phyloP scores from a whole-genome alignment of 176 grass and related monocot genomes.

The Tuctoria greenei region DNA sequence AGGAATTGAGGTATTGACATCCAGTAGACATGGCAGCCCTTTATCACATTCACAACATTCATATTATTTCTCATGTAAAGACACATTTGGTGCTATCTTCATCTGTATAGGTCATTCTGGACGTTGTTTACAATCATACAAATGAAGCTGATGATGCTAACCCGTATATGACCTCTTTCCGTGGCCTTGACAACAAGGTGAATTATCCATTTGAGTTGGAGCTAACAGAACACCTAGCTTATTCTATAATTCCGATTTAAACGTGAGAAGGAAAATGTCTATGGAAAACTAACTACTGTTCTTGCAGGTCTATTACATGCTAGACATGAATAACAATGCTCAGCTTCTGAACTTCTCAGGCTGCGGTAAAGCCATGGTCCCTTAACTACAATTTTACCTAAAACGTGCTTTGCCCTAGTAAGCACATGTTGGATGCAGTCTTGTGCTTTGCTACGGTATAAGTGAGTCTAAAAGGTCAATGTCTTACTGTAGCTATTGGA shows the following conservation, averaged over 20 bases:
- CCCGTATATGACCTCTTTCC: constrained; percentile 89
- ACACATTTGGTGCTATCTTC: neutral
- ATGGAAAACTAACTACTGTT: constrained; percentile 17
- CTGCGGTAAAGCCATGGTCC: constrained; percentile 69
- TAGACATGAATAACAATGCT: constrained; percentile 66
- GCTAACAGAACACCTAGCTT: neutral
- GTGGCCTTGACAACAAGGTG: constrained; percentile 96
- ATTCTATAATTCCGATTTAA: neutral
- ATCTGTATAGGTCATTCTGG: constrained; percentile 83
- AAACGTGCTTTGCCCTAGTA: neutral
- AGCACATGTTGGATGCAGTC: constrained; percentile 1
- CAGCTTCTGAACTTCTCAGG: constrained; percentile 82
- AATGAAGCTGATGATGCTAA: constrained; percentile 89
- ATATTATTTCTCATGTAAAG: constrained; percentile 1
- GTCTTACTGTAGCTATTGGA: neutral
- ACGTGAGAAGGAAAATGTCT: neutral
- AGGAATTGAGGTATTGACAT: constrained; percentile 74
- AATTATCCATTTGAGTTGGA: constrained; percentile 22
- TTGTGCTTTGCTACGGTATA: neutral
- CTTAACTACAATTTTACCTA: constrained; percentile 12
- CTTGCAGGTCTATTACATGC: constrained; percentile 97
- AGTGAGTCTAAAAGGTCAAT: constrained; percentile 1
- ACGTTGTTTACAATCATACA: constrained; percentile 97
- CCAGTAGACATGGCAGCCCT: neutral
- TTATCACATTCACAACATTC: neutral